phyloP scores from a whole-genome alignment of 371 early-diverging fungal species.

The Ordospora colligata region DNA sequence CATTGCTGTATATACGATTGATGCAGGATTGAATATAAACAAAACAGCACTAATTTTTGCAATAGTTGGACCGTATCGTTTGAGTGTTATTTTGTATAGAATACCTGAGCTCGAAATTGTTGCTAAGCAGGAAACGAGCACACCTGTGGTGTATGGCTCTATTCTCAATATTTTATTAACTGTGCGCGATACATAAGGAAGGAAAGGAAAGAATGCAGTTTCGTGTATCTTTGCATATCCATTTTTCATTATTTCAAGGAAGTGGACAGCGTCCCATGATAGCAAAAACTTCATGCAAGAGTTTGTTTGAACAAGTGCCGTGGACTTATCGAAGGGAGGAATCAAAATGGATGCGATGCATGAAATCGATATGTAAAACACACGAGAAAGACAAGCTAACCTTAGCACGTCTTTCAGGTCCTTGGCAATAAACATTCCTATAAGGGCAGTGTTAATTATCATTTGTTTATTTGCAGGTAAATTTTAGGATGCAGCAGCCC shows the following conservation, averaged over 20 bases:
- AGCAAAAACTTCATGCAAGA: conserved; percentile 40
- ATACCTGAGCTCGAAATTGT: conserved; percentile 42
- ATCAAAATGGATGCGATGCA: conserved; percentile 19
- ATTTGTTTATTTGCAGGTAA: not conserved
- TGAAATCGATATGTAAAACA: conserved; percentile 31
- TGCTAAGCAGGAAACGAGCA: conserved; percentile 45
- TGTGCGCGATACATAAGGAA: conserved; percentile 16
- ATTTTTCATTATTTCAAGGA: conserved; percentile 47
- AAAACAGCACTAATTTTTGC: conserved; percentile 32
- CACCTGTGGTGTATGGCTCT: not conserved
- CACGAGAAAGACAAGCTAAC: not conserved
- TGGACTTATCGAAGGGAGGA: conserved; percentile 49
- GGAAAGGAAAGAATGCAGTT: conserved; percentile 60
- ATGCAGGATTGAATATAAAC: conserved; percentile 55
- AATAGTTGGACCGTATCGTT: conserved; percentile 2
- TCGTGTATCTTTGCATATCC: conserved; percentile 55
- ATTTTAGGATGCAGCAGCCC: not conserved
- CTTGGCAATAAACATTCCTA: not conserved
- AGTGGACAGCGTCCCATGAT: conserved; percentile 60
- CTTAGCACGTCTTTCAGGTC: not conserved
- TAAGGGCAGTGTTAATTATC: not conserved
- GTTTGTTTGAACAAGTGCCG: not conserved
- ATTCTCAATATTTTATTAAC: not conserved
- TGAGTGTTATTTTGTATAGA: conserved; percentile 41
- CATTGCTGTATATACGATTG: conserved; percentile 52